Base-by-base conservation (phyloP, 495 filamentous ascomycete species). In the Aspergillus avenaceus region DNA sequence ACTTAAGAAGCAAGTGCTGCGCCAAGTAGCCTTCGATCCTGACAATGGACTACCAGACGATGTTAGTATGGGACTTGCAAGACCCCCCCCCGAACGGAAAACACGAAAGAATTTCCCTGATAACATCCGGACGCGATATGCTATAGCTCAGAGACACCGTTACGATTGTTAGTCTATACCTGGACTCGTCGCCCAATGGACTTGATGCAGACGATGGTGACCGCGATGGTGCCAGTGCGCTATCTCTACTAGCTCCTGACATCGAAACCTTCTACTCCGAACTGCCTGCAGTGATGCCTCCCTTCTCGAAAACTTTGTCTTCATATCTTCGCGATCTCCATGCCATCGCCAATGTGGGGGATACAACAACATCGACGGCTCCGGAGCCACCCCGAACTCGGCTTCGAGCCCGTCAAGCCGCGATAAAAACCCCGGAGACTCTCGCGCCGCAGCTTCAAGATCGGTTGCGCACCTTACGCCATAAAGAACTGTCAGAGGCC, bases 211-310 rank as follows among this genome's bases (percentile, higher is more conserved):
- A 64, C n/a, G 42, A 37, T 14, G 54, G 61, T 23, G 16, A 23
- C 27, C 42, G 38, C 8, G 47, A 56, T 26, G 41, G 50, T 22
- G 53, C 57, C 45, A 54, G 69, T 26, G 52, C 59, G 8, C 53
- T 65, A 22, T 61, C 65, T 18, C 69, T 76, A 11, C 58, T 76
- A 5, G 55, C 48, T 12, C 62, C 65, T 0, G 67, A 73, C 31
- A 64, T 74, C 31, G 59, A 70, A 27, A 49, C 54, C 19, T 74
- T 76, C 56, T 68, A 68, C 49, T 57, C 62, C 2, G 53, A 63
- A 14, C 59, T 74, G 8, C 63, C 69, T 1, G 29, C 54, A 3
- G 45, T 73, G 1, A 57, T 62, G 6, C 43, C 40, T 0, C 51
- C 46, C 6, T 58, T 74, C 42, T 66, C 73, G 5, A 58, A 50